A percentile compares a stretch with the other conserved stretches of the same genome.
These are phyloP conservation scores for Spathaspora sp. DNA, from an alignment of 805 yeast genomes.

Conservation along the genomic window DNA sequence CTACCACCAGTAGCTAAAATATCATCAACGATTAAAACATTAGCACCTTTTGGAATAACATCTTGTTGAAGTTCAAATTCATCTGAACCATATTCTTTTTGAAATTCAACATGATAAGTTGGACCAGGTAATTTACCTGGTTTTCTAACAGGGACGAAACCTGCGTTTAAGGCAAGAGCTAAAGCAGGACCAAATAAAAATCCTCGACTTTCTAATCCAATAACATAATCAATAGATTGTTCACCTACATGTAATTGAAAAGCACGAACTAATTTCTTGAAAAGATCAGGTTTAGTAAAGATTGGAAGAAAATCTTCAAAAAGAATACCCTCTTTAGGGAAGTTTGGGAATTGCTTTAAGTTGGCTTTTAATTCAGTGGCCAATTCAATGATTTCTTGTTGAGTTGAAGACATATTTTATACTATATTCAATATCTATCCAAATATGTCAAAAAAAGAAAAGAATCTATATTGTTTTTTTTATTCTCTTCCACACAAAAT, in stretches of 20 bases:
- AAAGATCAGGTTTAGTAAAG: conserved; percentile 75
- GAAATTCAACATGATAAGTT: conserved; percentile 63
- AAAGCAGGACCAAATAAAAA: conserved; percentile 94
- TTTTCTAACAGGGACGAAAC: conserved; percentile 94
- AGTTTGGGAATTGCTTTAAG: conserved; percentile 78
- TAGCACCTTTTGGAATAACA: conserved; percentile 75
- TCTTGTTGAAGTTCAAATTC: conserved; percentile 83
- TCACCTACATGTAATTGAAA: conserved; percentile 70
- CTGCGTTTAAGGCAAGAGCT: conserved; percentile 84
- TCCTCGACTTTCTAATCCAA: conserved; percentile 96
- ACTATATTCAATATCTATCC: too few relatives aligned
- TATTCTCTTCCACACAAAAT: neutral
- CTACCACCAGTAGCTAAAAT: conserved; percentile 98
- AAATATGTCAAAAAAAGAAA: conserved; percentile 6
- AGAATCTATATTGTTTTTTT: neutral
- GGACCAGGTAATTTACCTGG: conserved; percentile 94
- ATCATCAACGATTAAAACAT: conserved; percentile 87
- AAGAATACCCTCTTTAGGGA: conserved; percentile 87
- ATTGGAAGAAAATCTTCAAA: conserved; percentile 97
- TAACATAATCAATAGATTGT: conserved; percentile 76
- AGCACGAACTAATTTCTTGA: conserved; percentile 77
- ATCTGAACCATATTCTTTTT: conserved; percentile 92
- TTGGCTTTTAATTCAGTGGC: conserved; percentile 35
- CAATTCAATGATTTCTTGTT: conserved; percentile 22
- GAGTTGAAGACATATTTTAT: conserved; percentile 5